phyloP scores from a whole-genome alignment of 2,329 filamentous ascomycete species.

The Cadophora sp. region DNA sequence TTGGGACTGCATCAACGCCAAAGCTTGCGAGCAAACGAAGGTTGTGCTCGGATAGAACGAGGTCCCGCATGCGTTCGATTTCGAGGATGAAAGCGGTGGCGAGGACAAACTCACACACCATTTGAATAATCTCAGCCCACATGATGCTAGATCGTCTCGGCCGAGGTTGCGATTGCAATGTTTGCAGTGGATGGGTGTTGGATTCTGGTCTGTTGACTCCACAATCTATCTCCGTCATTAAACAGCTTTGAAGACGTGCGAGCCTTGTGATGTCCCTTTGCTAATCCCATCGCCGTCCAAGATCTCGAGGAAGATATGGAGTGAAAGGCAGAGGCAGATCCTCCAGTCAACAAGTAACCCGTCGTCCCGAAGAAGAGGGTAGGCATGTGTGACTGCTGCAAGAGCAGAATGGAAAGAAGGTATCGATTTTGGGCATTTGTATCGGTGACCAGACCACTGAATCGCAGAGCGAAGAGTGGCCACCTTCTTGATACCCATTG shows the following conservation, averaged over 20 bases:
- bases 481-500: constrained; percentile 67
- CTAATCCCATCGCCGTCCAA: constrained; percentile 57
- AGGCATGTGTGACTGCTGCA: constrained; percentile 42
- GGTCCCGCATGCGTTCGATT: neutral
- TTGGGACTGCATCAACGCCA: neutral
- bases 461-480: constrained; percentile 53
- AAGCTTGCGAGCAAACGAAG: neutral
- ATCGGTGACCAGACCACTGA: constrained; percentile 69
- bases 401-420: constrained; percentile 40
- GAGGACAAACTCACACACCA: constrained; percentile 35
- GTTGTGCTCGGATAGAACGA: neutral
- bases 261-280: constrained; percentile 53
- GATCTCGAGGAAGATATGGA: constrained; percentile 54
- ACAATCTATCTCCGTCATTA: constrained; percentile 26
- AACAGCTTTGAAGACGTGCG: constrained; percentile 28
- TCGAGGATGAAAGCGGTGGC: neutral
- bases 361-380: constrained; percentile 48
- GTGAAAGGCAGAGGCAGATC: constrained; percentile 54
- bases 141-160: constrained; percentile 34
- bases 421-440: constrained; percentile 69
- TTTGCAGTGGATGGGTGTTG: constrained; percentile 34
- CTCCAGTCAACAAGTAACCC: constrained; percentile 50
- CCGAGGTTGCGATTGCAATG: constrained; percentile 38
- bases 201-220: constrained; percentile 20
- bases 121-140: constrained; percentile 41